These are phyloP conservation scores for Fusarium burgessii DNA, from an alignment of 2,329 filamentous ascomycete genomes.

Conservation along the genomic window DNA sequence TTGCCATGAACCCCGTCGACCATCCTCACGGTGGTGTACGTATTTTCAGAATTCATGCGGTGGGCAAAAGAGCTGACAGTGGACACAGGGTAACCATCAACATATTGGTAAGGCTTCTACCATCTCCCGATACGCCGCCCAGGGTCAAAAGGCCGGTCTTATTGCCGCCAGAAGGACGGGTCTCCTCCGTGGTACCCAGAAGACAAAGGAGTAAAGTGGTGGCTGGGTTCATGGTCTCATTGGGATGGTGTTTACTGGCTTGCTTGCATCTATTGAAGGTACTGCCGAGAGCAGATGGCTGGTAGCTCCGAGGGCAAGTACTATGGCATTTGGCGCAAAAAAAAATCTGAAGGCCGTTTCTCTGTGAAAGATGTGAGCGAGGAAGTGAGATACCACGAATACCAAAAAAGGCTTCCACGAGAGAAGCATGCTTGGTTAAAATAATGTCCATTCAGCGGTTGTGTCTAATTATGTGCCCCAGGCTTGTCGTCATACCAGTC, in stretches of 20 bases:
- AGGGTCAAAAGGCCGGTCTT: slow-evolving; percentile 99
- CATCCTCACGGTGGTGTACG: slow-evolving; percentile 94
- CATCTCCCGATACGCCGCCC: slow-evolving; percentile 96
- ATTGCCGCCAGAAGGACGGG: slow-evolving; percentile 99
- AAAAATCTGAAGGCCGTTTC: slow-evolving; percentile 50
- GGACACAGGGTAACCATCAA: slow-evolving; percentile 93
- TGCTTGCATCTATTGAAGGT: slow-evolving; percentile 71
- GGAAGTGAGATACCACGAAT: slow-evolving; percentile 47
- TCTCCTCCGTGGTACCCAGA: slow-evolving; percentile 99
- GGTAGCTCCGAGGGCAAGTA: slow-evolving; percentile 63
- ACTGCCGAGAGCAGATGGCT: slow-evolving; percentile 61
- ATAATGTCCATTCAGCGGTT: slow-evolving; percentile 35
- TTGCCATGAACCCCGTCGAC: slow-evolving; percentile 99
- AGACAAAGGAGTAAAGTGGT: slow-evolving; percentile 91
- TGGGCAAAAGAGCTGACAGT: slow-evolving; percentile 54
- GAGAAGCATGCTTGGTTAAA: slow-evolving; percentile 42
- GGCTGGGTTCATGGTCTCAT: slow-evolving; percentile 65
- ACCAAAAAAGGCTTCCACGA: slow-evolving; percentile 38
- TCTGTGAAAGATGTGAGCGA: slow-evolving; percentile 45
- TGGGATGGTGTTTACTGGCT: slow-evolving; percentile 74
- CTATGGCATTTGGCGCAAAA: slow-evolving; percentile 63
- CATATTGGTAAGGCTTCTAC: slow-evolving; percentile 99
- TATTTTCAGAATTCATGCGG: slow-evolving; percentile 44
- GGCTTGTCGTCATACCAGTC: not conserved
- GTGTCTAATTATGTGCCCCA: not conserved